These are phyloP conservation scores for Termitomyces sp. DNA, from an alignment of 768 basidiomycete genomes.

Conservation along the genomic window DNA sequence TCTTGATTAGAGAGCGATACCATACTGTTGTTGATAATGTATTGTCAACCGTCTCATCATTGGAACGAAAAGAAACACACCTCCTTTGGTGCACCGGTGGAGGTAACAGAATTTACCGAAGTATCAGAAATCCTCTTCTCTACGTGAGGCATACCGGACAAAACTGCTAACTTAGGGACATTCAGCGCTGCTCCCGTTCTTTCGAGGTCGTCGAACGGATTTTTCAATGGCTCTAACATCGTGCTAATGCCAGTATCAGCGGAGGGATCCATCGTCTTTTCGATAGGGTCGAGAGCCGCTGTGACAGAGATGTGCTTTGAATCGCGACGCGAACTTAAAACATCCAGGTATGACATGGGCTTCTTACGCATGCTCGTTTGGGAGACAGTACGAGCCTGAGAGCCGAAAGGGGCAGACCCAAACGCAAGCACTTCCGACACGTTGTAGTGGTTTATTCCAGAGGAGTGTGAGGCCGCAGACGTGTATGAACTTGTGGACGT, in stretches of 20 bases:
- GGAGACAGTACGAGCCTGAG: background rate
- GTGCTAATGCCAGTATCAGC: conserved; percentile 6
- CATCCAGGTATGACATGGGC: conserved; percentile 12
- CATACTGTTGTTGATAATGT: background rate
- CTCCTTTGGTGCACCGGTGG: background rate
- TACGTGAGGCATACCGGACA: conserved; percentile 5
- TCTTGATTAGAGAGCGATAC: background rate
- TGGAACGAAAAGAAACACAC: background rate
- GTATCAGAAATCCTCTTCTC: conserved; percentile 2
- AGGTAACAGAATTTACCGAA: background rate
- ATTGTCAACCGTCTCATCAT: background rate
- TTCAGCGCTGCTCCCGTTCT: background rate
- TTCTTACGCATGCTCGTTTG: conserved; percentile 8
- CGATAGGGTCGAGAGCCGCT: background rate
- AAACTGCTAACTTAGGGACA: conserved; percentile 4
- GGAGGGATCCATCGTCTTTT: conserved; percentile 9
- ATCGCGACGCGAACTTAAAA: background rate
- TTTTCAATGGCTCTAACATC: background rate
- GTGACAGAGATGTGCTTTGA: background rate
- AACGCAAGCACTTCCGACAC: background rate
- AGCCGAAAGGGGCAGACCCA: background rate
- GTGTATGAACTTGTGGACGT: background rate
- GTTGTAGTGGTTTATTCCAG: background rate
- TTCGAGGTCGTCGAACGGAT: conserved; percentile 15
- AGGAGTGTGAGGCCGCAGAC: background rate